phyloP scores from a whole-genome alignment of 2,329 filamentous ascomycete genomes.

The Beauveria australis region DNA sequence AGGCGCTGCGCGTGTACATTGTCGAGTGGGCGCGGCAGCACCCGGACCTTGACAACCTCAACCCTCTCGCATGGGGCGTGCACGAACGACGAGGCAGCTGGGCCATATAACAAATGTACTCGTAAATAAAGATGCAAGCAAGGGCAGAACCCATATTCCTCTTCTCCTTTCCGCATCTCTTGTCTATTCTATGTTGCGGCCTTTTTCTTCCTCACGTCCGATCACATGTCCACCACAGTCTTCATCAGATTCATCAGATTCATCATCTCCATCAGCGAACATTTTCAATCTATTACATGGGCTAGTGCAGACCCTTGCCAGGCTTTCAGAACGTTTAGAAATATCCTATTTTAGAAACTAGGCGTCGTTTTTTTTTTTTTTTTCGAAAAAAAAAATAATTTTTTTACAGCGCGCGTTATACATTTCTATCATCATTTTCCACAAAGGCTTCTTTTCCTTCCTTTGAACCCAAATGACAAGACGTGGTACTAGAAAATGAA shows the following conservation, averaged over 20 bases:
- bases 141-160: background rate
- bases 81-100: constrained; percentile 61
- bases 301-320: background rate
- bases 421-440: background rate
- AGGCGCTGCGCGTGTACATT: constrained; percentile 74
- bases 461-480: no score
- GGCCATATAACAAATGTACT: constrained; percentile 44
- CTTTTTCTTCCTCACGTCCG: background rate
- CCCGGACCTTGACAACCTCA: constrained; percentile 58
- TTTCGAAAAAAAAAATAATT: no score
- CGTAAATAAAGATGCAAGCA: background rate
- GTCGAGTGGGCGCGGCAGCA: constrained; percentile 85
- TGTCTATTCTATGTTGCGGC: background rate
- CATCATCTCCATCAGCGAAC: constrained; percentile 1
- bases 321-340: background rate
- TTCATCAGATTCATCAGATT: background rate
- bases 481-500: no score
- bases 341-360: background rate
- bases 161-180: background rate
- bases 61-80: constrained; percentile 59
- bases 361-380: background rate
- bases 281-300: background rate
- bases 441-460: no score
- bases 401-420: background rate
- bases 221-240: background rate